phyloP scores from a whole-genome alignment of 2,329 filamentous ascomycete genomes.

The Fusarium sp. region DNA sequence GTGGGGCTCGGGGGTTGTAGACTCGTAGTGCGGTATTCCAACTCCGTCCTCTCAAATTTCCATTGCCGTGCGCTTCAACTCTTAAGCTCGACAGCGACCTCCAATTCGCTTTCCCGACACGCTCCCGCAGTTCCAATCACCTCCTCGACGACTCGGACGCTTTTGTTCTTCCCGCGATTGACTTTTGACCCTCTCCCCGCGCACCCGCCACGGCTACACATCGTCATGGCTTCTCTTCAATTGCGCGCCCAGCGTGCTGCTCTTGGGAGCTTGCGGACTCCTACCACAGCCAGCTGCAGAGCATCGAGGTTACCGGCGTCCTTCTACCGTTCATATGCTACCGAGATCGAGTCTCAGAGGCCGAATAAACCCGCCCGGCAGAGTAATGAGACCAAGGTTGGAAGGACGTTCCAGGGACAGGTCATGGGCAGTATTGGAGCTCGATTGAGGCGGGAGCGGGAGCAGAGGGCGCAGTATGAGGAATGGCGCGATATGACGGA shows the following conservation, averaged over 20 bases:
- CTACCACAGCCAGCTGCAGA: conserved; percentile 34
- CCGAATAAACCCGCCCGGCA: conserved; percentile 48
- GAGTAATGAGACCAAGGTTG: conserved; percentile 56
- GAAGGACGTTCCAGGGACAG: conserved; percentile 68
- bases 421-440: conserved; percentile 70
- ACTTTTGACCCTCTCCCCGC: conserved; percentile 15
- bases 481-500: conserved; percentile 57
- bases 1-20: conserved; percentile 41
- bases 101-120: conserved; percentile 15
- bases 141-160: conserved; percentile 2
- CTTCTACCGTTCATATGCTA: conserved; percentile 51
- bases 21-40: conserved; percentile 44
- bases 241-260: conserved; percentile 50
- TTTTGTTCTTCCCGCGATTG: conserved; percentile 21
- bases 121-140: neutral
- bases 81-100: conserved; percentile 38
- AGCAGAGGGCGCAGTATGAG: conserved; percentile 66
- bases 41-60: conserved; percentile 49
- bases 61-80: conserved; percentile 42
- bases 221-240: conserved; percentile 52
- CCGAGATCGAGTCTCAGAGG: conserved; percentile 54
- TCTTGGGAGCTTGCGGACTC: conserved; percentile 49
- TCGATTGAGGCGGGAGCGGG: conserved; percentile 67
- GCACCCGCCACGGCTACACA: conserved; percentile 2
- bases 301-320: conserved; percentile 29